phyloP scores from a whole-genome alignment of 164 flowering plant genomes.

The Hamamelis virginiana region DNA sequence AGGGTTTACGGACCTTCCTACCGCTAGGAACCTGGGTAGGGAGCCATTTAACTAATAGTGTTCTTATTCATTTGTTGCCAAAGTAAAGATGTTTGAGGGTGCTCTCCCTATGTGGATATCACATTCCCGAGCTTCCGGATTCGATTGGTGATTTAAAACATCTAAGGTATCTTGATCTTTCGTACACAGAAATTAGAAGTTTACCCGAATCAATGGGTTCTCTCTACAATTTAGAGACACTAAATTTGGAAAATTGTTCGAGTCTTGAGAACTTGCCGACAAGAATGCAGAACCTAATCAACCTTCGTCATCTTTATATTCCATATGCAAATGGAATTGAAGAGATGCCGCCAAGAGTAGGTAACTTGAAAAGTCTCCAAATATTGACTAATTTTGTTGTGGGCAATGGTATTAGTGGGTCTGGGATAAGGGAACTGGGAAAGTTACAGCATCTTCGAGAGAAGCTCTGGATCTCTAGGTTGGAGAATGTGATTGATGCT shows the following conservation, averaged over 20 bases:
- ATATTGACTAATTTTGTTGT: slow-evolving; percentile 5
- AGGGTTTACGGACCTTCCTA: slow-evolving; percentile 29
- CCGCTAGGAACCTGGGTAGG: neutral
- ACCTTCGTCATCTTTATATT: slow-evolving; percentile 14
- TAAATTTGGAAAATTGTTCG: neutral
- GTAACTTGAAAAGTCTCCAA: neutral
- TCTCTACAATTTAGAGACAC: slow-evolving; percentile 14
- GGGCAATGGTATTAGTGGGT: neutral
- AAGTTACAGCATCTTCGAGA: neutral
- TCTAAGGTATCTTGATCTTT: slow-evolving; percentile 16
- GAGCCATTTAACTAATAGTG: neutral
- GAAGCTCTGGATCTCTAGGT: neutral
- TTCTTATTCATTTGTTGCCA: slow-evolving; percentile 14
- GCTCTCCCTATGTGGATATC: slow-evolving; percentile 14
- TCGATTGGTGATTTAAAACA: slow-evolving; percentile 16
- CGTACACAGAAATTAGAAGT: neutral
- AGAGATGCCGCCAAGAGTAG: neutral
- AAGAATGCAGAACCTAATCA: slow-evolving; percentile 6
- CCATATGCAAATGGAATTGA: neutral
- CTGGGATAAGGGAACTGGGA: slow-evolving; percentile 5
- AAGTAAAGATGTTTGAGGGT: slow-evolving; percentile 13
- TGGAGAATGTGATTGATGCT: slow-evolving; percentile 17
- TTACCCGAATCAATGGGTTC: neutral
- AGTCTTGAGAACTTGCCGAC: neutral
- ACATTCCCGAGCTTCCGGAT: slow-evolving; percentile 5